These are phyloP conservation scores for Gastrolobium villosum DNA, from an alignment of 306 rosid species.

Conservation along the genomic window DNA sequence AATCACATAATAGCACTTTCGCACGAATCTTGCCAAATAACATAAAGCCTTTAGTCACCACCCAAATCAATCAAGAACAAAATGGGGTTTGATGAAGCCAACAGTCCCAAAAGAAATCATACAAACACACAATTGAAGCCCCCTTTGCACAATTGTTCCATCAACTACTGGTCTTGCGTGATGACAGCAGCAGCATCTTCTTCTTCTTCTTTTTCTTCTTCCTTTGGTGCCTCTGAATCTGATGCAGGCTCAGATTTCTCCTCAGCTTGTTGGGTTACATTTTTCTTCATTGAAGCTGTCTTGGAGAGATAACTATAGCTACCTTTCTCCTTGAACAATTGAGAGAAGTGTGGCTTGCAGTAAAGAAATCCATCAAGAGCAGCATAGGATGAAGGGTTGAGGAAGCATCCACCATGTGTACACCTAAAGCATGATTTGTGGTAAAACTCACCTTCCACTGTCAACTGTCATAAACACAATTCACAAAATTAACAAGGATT, in stretches of 20 bases:
- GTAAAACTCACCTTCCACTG: constrained; percentile 73
- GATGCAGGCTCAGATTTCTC: constrained; percentile 12
- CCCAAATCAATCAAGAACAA: constrained; percentile 13
- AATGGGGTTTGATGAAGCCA: not conserved
- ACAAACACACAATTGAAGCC: constrained; percentile 16
- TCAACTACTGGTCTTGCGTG: constrained; percentile 39
- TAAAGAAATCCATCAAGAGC: constrained; percentile 78
- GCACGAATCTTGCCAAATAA: constrained; percentile 5
- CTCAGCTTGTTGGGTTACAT: constrained; percentile 3
- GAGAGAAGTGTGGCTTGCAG: constrained; percentile 87
- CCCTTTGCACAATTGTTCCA: not conserved
- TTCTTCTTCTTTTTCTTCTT: constrained; percentile 14
- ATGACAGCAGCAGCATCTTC: not conserved
- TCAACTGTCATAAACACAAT: constrained; percentile 54
- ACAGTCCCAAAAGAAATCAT: not conserved
- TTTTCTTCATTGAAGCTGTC: constrained; percentile 70
- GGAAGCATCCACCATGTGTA: constrained; percentile 72
- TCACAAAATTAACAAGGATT: not conserved
- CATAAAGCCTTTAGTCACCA: not conserved
- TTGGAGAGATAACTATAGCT: constrained; percentile 67
- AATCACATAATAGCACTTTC: constrained; percentile 1
- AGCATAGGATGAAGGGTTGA: constrained; percentile 73
- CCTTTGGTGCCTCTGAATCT: constrained; percentile 41
- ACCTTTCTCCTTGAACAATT: constrained; percentile 85
- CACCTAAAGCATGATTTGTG: constrained; percentile 87